Conservation (phyloP, 1,284 basidiomycete genomes). For the Gymnopus androsaceus region DNA sequence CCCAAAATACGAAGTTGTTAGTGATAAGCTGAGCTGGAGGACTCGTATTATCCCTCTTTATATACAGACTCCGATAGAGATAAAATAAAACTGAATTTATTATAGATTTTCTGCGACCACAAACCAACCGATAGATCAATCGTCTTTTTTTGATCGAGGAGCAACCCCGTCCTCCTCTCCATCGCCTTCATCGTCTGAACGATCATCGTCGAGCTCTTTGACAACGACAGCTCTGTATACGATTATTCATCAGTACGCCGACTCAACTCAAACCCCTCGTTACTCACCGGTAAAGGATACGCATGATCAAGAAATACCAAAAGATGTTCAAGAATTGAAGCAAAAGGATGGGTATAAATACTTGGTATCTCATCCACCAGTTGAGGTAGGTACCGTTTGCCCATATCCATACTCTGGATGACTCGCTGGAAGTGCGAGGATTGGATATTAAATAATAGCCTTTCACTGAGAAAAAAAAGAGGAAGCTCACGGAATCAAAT, state of each 20-base stretch:
- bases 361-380: slow-evolving; percentile 82
- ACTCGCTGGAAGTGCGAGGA: slow-evolving; percentile 44
- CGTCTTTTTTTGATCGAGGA: slow-evolving; percentile 36
- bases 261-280: slow-evolving; percentile 6
- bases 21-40: too few relatives aligned
- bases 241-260: slow-evolving; percentile 19
- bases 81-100: too few relatives aligned
- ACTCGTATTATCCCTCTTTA: too few relatives aligned
- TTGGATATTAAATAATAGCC: slow-evolving; percentile 24
- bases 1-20: too few relatives aligned
- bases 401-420: slow-evolving; percentile 61
- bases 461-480: too few relatives aligned
- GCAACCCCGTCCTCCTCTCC: slow-evolving; percentile 38
- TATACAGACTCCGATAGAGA: too few relatives aligned
- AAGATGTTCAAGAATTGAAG: slow-evolving; percentile 87
- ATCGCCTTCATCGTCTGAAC: slow-evolving; percentile 73
- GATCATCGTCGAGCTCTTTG: slow-evolving; percentile 39
- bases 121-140: not conserved
- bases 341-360: slow-evolving; percentile 74
- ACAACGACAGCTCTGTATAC: slow-evolving; percentile 40
- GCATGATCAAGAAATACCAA: slow-evolving; percentile 85
- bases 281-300: slow-evolving; percentile 57
- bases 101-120: too few relatives aligned
- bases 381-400: slow-evolving; percentile 71
- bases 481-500: slow-evolving; percentile 82